Evolutionary conservation across 148 eudicot species (phyloP).

Genomic region (Amaranthus hypochondriacus): DNA sequence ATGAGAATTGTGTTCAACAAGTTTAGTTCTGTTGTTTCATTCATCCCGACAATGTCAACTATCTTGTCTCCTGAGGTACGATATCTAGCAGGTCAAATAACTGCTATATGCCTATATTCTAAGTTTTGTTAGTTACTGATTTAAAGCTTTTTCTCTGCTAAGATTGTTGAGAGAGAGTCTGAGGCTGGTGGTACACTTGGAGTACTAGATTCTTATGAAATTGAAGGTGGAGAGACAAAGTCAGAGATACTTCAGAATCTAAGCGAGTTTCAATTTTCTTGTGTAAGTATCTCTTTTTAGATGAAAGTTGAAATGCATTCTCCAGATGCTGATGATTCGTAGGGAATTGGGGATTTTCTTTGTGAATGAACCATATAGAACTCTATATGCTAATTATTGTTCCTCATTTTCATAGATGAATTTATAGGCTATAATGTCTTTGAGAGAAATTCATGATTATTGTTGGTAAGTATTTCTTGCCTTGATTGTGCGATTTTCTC

Average conservation of each 20-base stretch:
- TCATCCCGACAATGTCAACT: constrained; percentile 76
- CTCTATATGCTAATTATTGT: background rate
- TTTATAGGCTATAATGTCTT: background rate
- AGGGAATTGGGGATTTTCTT: background rate
- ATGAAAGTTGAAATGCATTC: background rate
- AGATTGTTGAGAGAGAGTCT: constrained; percentile 82
- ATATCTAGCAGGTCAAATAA: background rate
- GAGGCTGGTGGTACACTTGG: constrained; percentile 88
- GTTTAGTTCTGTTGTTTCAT: constrained; percentile 79
- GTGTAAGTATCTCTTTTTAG: constrained; percentile 46
- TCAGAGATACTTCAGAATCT: constrained; percentile 89
- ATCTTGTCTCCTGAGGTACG: constrained; percentile 85
- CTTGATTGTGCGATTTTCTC: background rate
- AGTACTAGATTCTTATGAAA: constrained; percentile 75
- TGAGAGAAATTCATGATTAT: background rate
- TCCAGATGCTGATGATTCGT: background rate
- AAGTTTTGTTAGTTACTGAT: background rate
- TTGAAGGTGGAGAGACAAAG: constrained; percentile 90
- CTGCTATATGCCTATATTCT: background rate
- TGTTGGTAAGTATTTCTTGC: background rate
- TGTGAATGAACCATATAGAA: background rate
- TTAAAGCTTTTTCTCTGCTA: constrained; percentile 16
- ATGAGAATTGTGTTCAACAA: constrained; percentile 83
- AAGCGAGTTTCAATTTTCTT: constrained; percentile 80
- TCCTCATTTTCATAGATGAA: background rate